Base-by-base conservation (phyloP, 116 monocot genomes). In the Trichopus zeylanicus region DNA sequence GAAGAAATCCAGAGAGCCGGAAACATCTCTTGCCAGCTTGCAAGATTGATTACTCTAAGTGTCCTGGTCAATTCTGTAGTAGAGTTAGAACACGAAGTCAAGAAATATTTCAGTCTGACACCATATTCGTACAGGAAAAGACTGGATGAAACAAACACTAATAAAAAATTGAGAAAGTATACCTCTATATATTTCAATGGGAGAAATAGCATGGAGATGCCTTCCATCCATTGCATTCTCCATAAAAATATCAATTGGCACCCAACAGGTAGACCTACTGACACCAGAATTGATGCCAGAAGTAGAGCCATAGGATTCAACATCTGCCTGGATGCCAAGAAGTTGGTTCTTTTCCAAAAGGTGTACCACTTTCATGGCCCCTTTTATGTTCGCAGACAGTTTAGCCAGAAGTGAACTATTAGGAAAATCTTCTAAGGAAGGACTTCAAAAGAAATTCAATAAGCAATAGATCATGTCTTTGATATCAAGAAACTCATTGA, bases 11-110 rank as follows among this genome's bases (percentile, higher is more conserved):
- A 94, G 25, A 94, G 70, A 66, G 89, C 94, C 67, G 73, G 76
- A 67, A 94, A 89, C 3, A 89, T 89, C 54, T 94, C 94, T 55
- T 89, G 94, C 94, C 94, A 94, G 70, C 75, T 86, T 27, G 94
- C 94, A 46, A 75, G 75, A 59, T 94, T 94, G 53, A 78, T 53
- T 31, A 83, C 63, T 77, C 81, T 80, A 35, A 86, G 80, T 46
- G 89, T 78, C 63, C 63, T 89, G 12, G 64, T 83, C 63, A 83
- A 37, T 56, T 82, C 94, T 94, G 75, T 31, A 66, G 46, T 37
- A 16, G 2, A 59, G 2, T 27, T 28, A 16, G 12, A 26, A 25
- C 24, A 39, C 11, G 26, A 15, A 10, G 12, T 12, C 23, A 27
- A 53, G 26, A 26, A 28, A 28, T 24, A n/a, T n/a, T n/a, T n/a